phyloP scores from a whole-genome alignment of 345 rosid species.

The Aquilaria malaccensis region DNA sequence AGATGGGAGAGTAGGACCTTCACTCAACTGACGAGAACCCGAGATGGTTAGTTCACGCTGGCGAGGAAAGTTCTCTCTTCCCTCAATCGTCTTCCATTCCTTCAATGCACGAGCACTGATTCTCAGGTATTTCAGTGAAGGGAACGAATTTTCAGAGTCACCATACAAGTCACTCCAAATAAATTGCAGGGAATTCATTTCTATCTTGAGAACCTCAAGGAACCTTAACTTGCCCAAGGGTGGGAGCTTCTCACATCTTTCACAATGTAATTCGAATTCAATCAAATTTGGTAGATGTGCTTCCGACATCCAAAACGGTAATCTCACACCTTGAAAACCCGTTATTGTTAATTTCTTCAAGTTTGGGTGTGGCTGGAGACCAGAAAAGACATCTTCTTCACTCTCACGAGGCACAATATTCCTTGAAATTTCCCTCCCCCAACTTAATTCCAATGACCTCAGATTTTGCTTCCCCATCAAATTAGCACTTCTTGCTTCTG shows the following conservation, averaged over 20 bases:
- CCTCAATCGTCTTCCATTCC: background rate
- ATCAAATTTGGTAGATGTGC: too few relatives aligned
- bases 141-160: background rate
- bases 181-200: background rate
- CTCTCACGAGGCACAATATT: too few relatives aligned
- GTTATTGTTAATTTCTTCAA: too few relatives aligned
- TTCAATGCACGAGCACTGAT: background rate
- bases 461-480: conserved; percentile 7
- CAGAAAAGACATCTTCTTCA: too few relatives aligned
- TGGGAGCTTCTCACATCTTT: background rate
- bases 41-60: background rate
- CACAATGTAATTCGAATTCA: too few relatives aligned
- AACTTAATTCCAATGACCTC: too few relatives aligned
- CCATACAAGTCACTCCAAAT: background rate
- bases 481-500: conserved; percentile 14
- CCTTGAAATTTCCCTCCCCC: too few relatives aligned
- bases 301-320: too few relatives aligned
- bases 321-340: too few relatives aligned
- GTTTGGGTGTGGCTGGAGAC: too few relatives aligned
- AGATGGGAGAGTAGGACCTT: background rate
- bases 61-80: conserved; percentile 3
- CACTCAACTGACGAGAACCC: background rate
- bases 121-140: background rate
- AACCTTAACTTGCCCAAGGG: conserved; percentile 4
- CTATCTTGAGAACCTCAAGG: background rate